Conservation (phyloP, 176 grass and related monocot genomes). For the Cenchrus purpureus region DNA sequence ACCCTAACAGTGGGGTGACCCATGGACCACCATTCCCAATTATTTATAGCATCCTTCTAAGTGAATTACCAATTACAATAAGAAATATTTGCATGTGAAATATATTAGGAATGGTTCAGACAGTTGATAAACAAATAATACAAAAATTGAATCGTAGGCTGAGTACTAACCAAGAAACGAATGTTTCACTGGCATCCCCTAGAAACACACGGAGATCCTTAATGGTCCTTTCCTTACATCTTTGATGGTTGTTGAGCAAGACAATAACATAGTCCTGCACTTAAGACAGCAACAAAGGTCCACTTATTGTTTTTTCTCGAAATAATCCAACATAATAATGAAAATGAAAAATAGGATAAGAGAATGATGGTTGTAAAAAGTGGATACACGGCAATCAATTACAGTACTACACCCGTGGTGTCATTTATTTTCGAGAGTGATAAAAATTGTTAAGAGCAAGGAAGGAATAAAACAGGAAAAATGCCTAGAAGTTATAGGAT, state of each 20-base stretch:
- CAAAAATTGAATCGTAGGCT: slow-evolving; percentile 5
- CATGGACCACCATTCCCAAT: neutral
- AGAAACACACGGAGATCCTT: slow-evolving; percentile 65
- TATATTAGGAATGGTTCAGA: slow-evolving; percentile 5
- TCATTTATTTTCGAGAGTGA: neutral
- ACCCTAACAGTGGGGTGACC: neutral
- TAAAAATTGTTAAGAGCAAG: neutral
- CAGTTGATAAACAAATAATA: neutral
- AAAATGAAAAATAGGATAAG: slow-evolving; percentile 12
- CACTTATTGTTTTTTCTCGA: slow-evolving; percentile 24
- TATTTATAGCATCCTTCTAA: neutral
- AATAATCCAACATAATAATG: slow-evolving; percentile 19
- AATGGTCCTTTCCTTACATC: slow-evolving; percentile 46
- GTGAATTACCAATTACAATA: slow-evolving; percentile 11
- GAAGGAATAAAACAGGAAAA: neutral
- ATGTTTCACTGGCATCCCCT: slow-evolving; percentile 44
- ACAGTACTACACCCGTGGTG: neutral
- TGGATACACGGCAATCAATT: neutral
- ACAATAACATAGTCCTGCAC: slow-evolving; percentile 77
- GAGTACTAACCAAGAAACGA: slow-evolving; percentile 71
- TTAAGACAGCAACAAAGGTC: slow-evolving; percentile 48
- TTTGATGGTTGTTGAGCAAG: slow-evolving; percentile 56
- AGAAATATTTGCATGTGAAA: neutral
- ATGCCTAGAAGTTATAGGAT: neutral
- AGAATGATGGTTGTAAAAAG: slow-evolving; percentile 12